Base-by-base conservation (phyloP, 2,329 filamentous ascomycete species). In the Exophiala sp. region DNA sequence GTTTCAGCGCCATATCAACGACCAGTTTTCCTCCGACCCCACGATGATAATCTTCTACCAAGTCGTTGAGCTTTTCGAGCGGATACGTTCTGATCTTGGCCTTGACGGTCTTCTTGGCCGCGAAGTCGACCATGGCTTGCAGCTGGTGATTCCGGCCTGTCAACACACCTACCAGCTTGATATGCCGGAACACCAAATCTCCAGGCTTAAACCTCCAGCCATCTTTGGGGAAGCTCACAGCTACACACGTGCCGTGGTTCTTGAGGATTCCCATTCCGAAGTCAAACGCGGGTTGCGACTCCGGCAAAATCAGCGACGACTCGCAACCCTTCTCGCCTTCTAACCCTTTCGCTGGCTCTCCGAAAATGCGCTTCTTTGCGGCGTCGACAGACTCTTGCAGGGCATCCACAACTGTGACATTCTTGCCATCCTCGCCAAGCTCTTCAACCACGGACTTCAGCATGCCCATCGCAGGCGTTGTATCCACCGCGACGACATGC, bases 211-310 rank as follows among this genome's bases (percentile, higher is more conserved):
- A 54, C 21, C 44, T 47, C 50, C 61, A 63, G 5, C 60, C 62
- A 33, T 62, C 52, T 42, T 73, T 69, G 0, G 75, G 75, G 61
- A 77, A 78, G 0, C 73, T 76, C 1, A 78, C 74, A 0, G 76
- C 62, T 5, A 78, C 70, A 55, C 73, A 75, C n/a, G 63, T 72
- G 0, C 73, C 74, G 48, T 77, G 75, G 43, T 72, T 73, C 43
- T 70, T 70, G 16, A 78, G 57, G 5, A 78, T 62, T 3, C 61
- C 61, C 62, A 76, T 68, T 6, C 73, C 75, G 48, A 75, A 78
- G 54, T 78, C 74, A 57, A 78, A 78, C 0, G 71, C 75, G 8
- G 63, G 65, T 58, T 78, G 76, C 38, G 69, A 73, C 57, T 78
- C 76, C 0, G 75, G 74, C 16, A 78, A 62, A 9, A 77, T 69